phyloP scores from a whole-genome alignment of 768 basidiomycete genomes.

The Dentipellis fragilis region DNA sequence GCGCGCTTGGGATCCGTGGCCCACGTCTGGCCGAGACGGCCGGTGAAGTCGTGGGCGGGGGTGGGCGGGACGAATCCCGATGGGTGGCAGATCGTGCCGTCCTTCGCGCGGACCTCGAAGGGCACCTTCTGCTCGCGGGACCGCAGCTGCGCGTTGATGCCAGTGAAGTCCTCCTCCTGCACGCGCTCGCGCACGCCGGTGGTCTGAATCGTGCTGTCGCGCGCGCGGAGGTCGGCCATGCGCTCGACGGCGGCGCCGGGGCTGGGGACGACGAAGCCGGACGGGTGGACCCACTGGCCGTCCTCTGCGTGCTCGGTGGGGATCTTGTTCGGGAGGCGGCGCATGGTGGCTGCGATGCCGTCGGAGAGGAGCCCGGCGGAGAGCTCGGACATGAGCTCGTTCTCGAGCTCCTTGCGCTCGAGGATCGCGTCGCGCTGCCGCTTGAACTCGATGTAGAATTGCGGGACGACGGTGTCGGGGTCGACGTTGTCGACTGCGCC shows the following conservation, averaged over 20 bases:
- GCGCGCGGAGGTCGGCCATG: not conserved
- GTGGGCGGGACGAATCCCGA: constrained; percentile 37
- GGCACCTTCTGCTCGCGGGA: constrained; percentile 28
- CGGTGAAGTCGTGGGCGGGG: constrained; percentile 14
- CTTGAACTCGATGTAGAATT: constrained; percentile 18
- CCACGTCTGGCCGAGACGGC: not conserved
- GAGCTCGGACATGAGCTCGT: constrained; percentile 19
- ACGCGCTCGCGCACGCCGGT: not conserved
- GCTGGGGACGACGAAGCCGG: not conserved
- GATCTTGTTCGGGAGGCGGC: constrained; percentile 18
- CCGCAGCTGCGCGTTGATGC: not conserved
- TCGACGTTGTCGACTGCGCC: not conserved
- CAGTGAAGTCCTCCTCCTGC: not conserved
- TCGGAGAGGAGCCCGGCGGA: constrained; percentile 17
- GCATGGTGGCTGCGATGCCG: constrained; percentile 16
- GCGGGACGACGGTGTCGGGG: constrained; percentile 13
- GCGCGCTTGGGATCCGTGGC: too few relatives aligned
- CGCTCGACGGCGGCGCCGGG: not conserved
- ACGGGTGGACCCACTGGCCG: not conserved
- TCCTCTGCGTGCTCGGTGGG: constrained; percentile 18
- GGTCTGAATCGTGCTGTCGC: not conserved
- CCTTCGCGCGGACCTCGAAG: constrained; percentile 27
- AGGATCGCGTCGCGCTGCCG: constrained; percentile 13
- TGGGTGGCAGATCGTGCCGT: constrained; percentile 30
- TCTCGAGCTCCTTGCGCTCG: constrained; percentile 17